Conservation (phyloP, 2,329 filamentous ascomycete genomes). For the Pleoardoris graminearum region DNA sequence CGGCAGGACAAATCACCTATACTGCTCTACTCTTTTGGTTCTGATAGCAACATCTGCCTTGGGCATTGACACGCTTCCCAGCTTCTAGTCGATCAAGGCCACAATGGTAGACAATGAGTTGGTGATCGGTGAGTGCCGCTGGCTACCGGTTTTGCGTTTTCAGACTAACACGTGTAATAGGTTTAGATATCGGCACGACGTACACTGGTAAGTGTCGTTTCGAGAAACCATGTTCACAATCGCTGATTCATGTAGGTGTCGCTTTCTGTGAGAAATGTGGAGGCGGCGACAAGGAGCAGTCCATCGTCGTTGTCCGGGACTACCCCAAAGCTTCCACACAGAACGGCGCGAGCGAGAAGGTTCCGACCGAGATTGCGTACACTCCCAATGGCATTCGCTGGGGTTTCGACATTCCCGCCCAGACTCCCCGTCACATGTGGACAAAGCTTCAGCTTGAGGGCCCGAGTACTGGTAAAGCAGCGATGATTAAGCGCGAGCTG, state of each 20-base stretch:
- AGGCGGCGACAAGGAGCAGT: too few species aligned
- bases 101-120: conserved; percentile 13
- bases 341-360: conserved; percentile 36
- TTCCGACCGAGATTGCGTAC: conserved; percentile 30
- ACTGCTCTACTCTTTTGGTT: too few species aligned
- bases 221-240: too few species aligned
- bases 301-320: conserved; percentile 29
- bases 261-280: conserved; percentile 37
- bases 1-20: too few species aligned
- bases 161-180: neutral
- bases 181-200: conserved; percentile 29
- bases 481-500: conserved; percentile 22
- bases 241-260: too few species aligned
- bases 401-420: conserved; percentile 19
- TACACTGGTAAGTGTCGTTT: too few species aligned
- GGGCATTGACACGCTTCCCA: too few species aligned
- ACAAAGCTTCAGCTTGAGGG: conserved; percentile 36
- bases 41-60: too few species aligned
- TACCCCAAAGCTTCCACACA: conserved; percentile 31
- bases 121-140: conserved; percentile 15
- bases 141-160: too few species aligned
- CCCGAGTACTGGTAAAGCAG: conserved; percentile 17
- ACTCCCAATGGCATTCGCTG: conserved; percentile 13
- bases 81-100: too few species aligned
- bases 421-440: conserved; percentile 36